Evolutionary conservation across 2,329 filamentous ascomycete species (phyloP).

Genomic region (Aspergillus pseudoglaucus): DNA sequence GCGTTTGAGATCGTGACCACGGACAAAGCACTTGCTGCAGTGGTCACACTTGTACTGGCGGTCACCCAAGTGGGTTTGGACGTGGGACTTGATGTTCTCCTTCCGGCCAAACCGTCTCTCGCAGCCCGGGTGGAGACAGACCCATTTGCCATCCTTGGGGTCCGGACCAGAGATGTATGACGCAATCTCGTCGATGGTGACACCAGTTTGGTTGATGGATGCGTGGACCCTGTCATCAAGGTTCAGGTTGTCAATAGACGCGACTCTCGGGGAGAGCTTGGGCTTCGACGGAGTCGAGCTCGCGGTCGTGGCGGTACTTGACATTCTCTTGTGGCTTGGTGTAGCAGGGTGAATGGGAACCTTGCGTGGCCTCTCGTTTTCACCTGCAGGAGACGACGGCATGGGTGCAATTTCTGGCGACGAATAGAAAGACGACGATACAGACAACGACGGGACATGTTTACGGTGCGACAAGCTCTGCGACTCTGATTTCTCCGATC

Average conservation of each 20-base stretch:
- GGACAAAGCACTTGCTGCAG: constrained; percentile 92
- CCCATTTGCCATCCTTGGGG: constrained; percentile 68
- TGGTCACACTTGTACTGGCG: constrained; percentile 89
- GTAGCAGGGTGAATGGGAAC: constrained; percentile 24
- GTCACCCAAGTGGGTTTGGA: constrained; percentile 96
- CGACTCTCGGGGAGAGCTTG: constrained; percentile 36
- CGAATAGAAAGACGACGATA: constrained; percentile 46
- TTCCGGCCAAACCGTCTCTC: constrained; percentile 90
- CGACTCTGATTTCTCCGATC: constrained; percentile 21
- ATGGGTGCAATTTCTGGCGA: constrained; percentile 49
- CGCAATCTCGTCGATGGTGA: constrained; percentile 77
- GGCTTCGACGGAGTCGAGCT: constrained; percentile 24
- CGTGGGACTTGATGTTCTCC: constrained; percentile 97
- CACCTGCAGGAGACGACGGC: constrained; percentile 19
- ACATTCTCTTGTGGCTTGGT: constrained; percentile 16
- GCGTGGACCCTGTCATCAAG: constrained; percentile 53
- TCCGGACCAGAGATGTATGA: constrained; percentile 68
- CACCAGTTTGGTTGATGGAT: constrained; percentile 69
- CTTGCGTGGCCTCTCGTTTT: constrained; percentile 20
- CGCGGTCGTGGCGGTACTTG: constrained; percentile 12
- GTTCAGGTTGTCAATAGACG: constrained; percentile 43
- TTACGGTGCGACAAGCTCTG: constrained; percentile 36
- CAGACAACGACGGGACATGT: constrained; percentile 29
- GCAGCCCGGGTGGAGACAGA: constrained; percentile 70
- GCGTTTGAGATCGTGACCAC: constrained; percentile 93